phyloP scores from a whole-genome alignment of 1,284 basidiomycete genomes.

The Pterulicium gracile region DNA sequence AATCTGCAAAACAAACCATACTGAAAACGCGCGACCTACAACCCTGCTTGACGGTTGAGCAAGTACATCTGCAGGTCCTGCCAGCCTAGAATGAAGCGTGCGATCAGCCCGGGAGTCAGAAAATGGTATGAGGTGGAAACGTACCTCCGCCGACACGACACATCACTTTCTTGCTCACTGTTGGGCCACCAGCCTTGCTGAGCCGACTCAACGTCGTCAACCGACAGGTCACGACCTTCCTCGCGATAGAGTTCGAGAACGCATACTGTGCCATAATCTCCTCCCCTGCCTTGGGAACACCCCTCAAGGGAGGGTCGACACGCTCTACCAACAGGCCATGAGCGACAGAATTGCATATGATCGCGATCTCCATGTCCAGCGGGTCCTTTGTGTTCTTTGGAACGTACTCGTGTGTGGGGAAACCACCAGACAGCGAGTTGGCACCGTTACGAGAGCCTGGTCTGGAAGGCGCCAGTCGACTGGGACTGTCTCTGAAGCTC shows the following conservation, averaged over 20 bases:
- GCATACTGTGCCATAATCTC: conserved; percentile 77
- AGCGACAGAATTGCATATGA: conserved; percentile 62
- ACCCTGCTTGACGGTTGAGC: conserved; percentile 55
- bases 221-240: conserved; percentile 70
- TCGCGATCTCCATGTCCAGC: conserved; percentile 70
- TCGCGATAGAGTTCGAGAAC: conserved; percentile 58
- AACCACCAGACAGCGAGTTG: conserved; percentile 45
- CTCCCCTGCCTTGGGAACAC: conserved; percentile 57
- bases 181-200: conserved; percentile 34
- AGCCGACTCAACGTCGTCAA: conserved; percentile 65
- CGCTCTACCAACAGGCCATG: conserved; percentile 71
- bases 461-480: conserved; percentile 47
- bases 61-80: conserved; percentile 77
- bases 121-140: conserved; percentile 17
- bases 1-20: no score
- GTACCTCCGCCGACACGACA: conserved; percentile 74
- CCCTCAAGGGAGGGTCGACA: conserved; percentile 64
- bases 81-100: conserved; percentile 47
- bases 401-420: conserved; percentile 52
- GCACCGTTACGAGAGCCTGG: conserved; percentile 55
- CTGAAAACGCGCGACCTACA: no score
- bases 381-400: conserved; percentile 66
- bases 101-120: conserved; percentile 7
- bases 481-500: conserved; percentile 53
- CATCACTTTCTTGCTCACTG: conserved; percentile 72